Conservation (phyloP, 1,284 basidiomycete genomes). For the Moesziomyces sp. region DNA sequence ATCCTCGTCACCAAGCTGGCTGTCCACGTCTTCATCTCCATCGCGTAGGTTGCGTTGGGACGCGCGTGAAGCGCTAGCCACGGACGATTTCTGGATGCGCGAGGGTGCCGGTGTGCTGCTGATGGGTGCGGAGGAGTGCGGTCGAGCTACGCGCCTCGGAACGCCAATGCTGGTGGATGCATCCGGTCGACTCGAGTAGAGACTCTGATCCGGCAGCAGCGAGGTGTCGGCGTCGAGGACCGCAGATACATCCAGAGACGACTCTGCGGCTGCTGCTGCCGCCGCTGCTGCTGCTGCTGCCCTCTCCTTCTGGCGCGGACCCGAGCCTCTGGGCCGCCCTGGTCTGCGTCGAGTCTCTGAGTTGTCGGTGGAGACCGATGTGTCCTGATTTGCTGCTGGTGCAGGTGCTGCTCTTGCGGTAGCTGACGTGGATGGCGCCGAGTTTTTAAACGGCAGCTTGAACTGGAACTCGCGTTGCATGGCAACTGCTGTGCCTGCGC, state of each 20-base stretch:
- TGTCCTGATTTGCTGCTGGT: conserved; percentile 6
- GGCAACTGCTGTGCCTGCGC: conserved; percentile 44
- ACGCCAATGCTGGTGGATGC: conserved; percentile 37
- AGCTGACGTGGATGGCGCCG: conserved; percentile 4
- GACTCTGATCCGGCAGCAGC: conserved; percentile 1
- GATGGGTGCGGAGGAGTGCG: conserved; percentile 20
- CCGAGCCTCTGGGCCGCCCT: conserved; percentile 24
- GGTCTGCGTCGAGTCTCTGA: conserved; percentile 13
- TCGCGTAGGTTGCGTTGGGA: neutral
- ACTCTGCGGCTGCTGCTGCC: conserved; percentile 12
- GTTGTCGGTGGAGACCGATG: conserved; percentile 14
- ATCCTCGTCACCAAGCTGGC: conserved; percentile 24
- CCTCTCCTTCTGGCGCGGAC: conserved; percentile 15
- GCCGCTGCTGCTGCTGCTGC: conserved; percentile 17
- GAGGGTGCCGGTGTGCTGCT: conserved; percentile 45
- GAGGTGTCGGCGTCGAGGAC: conserved; percentile 1
- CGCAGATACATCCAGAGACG: neutral
- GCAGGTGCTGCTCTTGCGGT: conserved; percentile 4
- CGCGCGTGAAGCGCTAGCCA: neutral
- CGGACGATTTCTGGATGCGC: conserved; percentile 15
- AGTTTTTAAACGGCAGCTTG: conserved; percentile 28
- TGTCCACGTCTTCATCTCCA: conserved; percentile 18
- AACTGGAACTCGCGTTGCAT: conserved; percentile 51
- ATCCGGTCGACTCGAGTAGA: conserved; percentile 15
- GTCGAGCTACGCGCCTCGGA: conserved; percentile 13